These are phyloP conservation scores for Simplicillium sp. DNA, from an alignment of 2,329 filamentous ascomycete genomes.

Conservation along the genomic window DNA sequence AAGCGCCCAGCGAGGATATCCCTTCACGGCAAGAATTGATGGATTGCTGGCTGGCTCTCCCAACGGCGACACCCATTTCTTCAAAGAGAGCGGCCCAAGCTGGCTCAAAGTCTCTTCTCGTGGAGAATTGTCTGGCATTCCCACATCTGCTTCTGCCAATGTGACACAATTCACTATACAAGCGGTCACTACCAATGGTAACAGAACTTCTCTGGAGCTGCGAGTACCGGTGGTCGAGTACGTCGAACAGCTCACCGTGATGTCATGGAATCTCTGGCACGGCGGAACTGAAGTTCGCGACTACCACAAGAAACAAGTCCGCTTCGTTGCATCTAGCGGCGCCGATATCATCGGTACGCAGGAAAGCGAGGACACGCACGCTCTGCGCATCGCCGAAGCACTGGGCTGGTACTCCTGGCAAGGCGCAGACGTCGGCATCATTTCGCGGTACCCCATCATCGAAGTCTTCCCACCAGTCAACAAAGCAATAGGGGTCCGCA, in stretches of 20 bases:
- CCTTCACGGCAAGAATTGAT: not conserved
- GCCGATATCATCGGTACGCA: constrained; percentile 27
- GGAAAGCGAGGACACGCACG: constrained; percentile 20
- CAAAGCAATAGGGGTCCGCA: constrained; percentile 18
- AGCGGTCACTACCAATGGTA: constrained; percentile 13
- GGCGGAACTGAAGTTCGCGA: constrained; percentile 23
- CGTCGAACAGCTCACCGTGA: constrained; percentile 21
- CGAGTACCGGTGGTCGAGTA: constrained; percentile 22
- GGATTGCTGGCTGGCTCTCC: not conserved
- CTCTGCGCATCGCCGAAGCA: constrained; percentile 21
- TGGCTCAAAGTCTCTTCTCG: constrained; percentile 22
- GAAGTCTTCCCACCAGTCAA: constrained; percentile 15
- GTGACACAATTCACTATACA: constrained; percentile 8
- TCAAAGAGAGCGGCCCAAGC: not conserved
- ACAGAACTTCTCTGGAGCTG: constrained; percentile 16
- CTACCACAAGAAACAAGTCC: constrained; percentile 28
- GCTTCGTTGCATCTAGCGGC: constrained; percentile 18
- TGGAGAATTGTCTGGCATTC: constrained; percentile 24
- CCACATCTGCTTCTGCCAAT: constrained; percentile 12
- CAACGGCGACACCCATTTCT: not conserved
- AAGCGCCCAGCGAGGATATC: not conserved
- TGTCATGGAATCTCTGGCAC: constrained; percentile 29
- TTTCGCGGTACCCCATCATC: constrained; percentile 28
- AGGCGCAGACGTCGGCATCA: constrained; percentile 19
- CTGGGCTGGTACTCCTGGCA: constrained; percentile 28